A percentile compares a stretch with the other conserved stretches of the same genome.
Evolutionary conservation across 2,329 filamentous ascomycete genomes (phyloP).

Genomic region (Ophiocordyceps australis): DNA sequence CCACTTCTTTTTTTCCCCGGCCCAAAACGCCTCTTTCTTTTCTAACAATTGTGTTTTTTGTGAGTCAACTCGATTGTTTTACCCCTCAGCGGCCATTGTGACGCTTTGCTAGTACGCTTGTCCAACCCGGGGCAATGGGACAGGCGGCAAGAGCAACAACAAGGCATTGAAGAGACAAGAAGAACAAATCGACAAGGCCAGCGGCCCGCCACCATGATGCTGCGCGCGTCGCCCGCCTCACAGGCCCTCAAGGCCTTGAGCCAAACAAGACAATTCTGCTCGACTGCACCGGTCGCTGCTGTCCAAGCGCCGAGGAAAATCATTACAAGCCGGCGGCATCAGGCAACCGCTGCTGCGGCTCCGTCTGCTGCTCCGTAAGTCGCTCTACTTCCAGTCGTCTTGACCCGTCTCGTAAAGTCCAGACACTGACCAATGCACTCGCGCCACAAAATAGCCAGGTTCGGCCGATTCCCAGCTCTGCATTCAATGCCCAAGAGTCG

Average conservation of each 20-base stretch:
- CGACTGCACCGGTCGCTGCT: constrained; percentile 16
- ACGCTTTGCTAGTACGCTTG: too few species aligned
- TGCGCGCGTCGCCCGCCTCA: constrained; percentile 27
- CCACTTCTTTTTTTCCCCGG: too few species aligned
- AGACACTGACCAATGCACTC: too few species aligned
- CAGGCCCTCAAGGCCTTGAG: constrained; percentile 26
- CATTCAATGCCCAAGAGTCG: constrained; percentile 32
- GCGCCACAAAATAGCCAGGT: constrained; percentile 17
- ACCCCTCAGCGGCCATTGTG: too few species aligned
- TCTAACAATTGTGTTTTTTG: too few species aligned
- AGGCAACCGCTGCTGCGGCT: constrained; percentile 28
- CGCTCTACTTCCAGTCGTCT: constrained; percentile 3
- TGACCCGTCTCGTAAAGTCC: not conserved
- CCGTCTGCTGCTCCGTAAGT: constrained; percentile 31
- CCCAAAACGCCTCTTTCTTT: too few species aligned
- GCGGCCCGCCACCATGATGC: constrained; percentile 19
- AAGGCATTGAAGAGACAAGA: too few species aligned
- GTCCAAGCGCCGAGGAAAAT: constrained; percentile 19
- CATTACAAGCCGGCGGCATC: constrained; percentile 22
- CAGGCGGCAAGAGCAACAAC: too few species aligned
- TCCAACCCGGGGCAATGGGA: too few species aligned
- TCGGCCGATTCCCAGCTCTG: constrained; percentile 43
- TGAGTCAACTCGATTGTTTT: too few species aligned
- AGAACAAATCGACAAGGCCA: too few species aligned
- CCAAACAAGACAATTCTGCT: constrained; percentile 20